phyloP scores from a whole-genome alignment of 1,284 basidiomycete species.

The Trametes sp. region DNA sequence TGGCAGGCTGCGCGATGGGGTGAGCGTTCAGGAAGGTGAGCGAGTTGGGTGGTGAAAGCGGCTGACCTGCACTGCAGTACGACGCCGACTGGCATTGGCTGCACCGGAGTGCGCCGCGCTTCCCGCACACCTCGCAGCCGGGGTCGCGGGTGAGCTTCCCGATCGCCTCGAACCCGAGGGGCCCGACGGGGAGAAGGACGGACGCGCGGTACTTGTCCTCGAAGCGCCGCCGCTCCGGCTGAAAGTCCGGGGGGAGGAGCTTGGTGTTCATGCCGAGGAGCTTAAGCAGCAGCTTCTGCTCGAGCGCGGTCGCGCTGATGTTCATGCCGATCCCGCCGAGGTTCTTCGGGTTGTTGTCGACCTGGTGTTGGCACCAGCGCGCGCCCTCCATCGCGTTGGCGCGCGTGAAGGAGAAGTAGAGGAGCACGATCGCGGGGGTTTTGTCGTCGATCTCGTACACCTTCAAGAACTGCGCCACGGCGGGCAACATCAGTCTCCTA shows the following conservation, averaged over 20 bases:
- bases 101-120: slow-evolving; percentile 43
- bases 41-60: too few species aligned
- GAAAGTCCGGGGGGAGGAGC: slow-evolving; percentile 40
- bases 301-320: slow-evolving; percentile 41
- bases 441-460: slow-evolving; percentile 40
- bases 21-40: not conserved
- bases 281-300: slow-evolving; percentile 44
- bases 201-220: slow-evolving; percentile 43
- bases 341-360: slow-evolving; percentile 1
- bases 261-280: slow-evolving; percentile 47
- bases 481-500: too few species aligned
- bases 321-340: not conserved
- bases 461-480: slow-evolving; percentile 34
- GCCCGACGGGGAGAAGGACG: slow-evolving; percentile 49
- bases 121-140: slow-evolving; percentile 51
- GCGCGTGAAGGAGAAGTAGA: slow-evolving; percentile 37
- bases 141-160: slow-evolving; percentile 45
- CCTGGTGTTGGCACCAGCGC: slow-evolving; percentile 29
- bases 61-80: slow-evolving; percentile 48
- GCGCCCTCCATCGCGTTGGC: slow-evolving; percentile 25
- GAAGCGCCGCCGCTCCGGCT: slow-evolving; percentile 26
- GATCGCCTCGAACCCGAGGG: slow-evolving; percentile 47
- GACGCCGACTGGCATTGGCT: slow-evolving; percentile 45
- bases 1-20: slow-evolving; percentile 53
- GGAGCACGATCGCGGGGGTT: slow-evolving; percentile 43